Evolutionary conservation across 2,329 filamentous ascomycete genomes (phyloP), one percentile per base, ranked within the genome.

Genomic region (Fusarium euwallaceae): DNA sequence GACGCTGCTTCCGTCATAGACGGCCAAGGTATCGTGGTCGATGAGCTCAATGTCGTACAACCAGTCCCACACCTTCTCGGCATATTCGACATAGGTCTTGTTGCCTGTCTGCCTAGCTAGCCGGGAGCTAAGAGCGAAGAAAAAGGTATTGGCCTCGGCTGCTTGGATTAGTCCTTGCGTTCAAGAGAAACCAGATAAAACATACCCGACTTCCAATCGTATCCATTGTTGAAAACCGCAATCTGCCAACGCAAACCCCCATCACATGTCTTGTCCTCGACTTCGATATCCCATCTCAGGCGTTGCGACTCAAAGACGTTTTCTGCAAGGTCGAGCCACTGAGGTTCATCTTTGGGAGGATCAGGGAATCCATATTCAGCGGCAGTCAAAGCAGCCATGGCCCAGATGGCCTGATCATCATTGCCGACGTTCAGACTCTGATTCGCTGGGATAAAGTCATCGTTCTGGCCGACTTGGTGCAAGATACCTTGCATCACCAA

Each of bases 221-320:
- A 96, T n/a, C 94, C 94, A 20, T 85, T 87, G 78, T 95, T 94
- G 75, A 91, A 91, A 3, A 88, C 84, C 72, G 91, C 93, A 61
- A 96, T 93, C 84, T 96, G 94, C 93, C 93, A 95, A 76, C 92
- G 87, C 93, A 92, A 84, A 92, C 87, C 56, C 0, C 86, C 81
- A 6, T 87, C 86, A 78, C 94, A 91, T 84, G 93, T 92, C 45
- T 91, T 88, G 4, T 86, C 84, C 27, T 83, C 78, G 1, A 88
- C 90, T 66, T 88, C 86, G 1, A 89, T 88, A 72, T 93, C 91
- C 78, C 89, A 95, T 10, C 73, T 56, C 1, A 11, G 9, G 1
- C 67, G 64, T 17, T 71, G 67, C 6, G 43, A 41, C 11, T 74
- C 61, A 39, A 64, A 75, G 2, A 93, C 92, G 48, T 90, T 90